Evolutionary conservation across 2,329 filamentous ascomycete genomes (phyloP).

Genomic region (Colletotrichum trifolii): DNA sequence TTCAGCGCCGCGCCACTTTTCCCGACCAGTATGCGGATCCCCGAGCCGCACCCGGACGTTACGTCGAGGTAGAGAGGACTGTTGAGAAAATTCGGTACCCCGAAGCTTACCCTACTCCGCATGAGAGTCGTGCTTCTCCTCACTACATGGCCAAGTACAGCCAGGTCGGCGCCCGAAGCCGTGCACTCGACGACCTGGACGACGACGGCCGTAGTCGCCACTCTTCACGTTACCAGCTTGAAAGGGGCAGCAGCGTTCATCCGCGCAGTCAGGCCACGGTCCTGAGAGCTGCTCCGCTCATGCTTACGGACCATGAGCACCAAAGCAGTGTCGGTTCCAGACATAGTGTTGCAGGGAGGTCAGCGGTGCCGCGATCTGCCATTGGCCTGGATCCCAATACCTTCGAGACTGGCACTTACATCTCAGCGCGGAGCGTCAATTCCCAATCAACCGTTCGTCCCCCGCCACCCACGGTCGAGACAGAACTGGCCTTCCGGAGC

Average conservation of each 20-base stretch:
- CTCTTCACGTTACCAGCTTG: conserved; percentile 49
- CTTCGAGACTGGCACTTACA: conserved; percentile 55
- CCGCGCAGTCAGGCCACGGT: conserved; percentile 55
- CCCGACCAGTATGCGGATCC: conserved; percentile 48
- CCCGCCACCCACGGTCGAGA: conserved; percentile 42
- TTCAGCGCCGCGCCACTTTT: conserved; percentile 59
- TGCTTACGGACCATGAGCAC: conserved; percentile 54
- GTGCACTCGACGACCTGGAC: conserved; percentile 47
- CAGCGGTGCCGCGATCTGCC: conserved; percentile 12
- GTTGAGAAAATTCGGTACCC: conserved; percentile 52
- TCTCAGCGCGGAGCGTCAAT: conserved; percentile 55
- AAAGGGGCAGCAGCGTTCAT: conserved; percentile 46
- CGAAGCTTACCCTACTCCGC: conserved; percentile 45
- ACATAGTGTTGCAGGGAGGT: conserved; percentile 43
- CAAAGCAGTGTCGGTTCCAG: conserved; percentile 54
- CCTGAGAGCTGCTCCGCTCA: conserved; percentile 47
- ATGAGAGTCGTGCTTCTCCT: conserved; percentile 48
- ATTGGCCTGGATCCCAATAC: conserved; percentile 5
- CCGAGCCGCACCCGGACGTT: conserved; percentile 46
- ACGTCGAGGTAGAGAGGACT: conserved; percentile 50
- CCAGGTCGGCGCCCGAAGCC: conserved; percentile 43
- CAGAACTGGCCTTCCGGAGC: conserved; percentile 46
- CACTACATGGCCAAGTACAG: conserved; percentile 51
- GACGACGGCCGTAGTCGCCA: conserved; percentile 56
- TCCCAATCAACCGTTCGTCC: conserved; percentile 49